These are phyloP conservation scores for Coffea humblotiana DNA, from an alignment of 305 asterid species.

Conservation along the genomic window DNA sequence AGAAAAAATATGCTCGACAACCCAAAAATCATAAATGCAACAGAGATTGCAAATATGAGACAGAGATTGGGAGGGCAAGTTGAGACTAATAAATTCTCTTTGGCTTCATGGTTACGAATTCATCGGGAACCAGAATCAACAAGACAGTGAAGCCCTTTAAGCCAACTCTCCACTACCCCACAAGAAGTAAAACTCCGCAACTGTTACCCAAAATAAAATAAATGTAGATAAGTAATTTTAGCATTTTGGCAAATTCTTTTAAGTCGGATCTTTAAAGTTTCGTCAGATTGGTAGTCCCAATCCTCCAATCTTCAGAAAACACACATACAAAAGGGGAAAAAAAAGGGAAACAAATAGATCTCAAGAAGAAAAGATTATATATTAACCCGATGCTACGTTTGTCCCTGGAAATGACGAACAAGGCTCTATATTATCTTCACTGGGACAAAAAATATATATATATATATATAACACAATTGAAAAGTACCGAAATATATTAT, in stretches of 20 bases:
- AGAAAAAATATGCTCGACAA: conserved; percentile 18
- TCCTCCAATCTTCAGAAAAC: not conserved
- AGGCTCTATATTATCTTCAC: not conserved
- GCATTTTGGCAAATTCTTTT: not conserved
- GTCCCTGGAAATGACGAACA: not conserved
- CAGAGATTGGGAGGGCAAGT: not conserved
- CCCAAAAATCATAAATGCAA: conserved; percentile 3
- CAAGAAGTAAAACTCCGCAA: too few species aligned
- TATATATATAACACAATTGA: too few species aligned
- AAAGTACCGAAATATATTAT: too few species aligned
- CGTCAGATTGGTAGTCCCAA: not conserved
- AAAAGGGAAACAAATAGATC: too few species aligned
- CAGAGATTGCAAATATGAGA: not conserved
- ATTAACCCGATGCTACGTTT: not conserved
- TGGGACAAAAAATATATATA: too few species aligned
- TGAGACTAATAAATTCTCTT: not conserved
- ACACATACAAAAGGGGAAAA: not conserved
- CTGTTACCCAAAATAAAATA: not conserved
- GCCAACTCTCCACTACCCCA: not conserved
- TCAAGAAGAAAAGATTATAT: too few species aligned
- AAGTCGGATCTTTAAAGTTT: not conserved
- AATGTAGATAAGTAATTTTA: not conserved
- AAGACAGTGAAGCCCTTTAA: conserved; percentile 27
- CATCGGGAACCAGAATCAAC: conserved; percentile 23
- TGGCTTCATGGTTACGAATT: conserved; percentile 30